These are phyloP conservation scores for Penicillium decumbens DNA, from an alignment of 2,329 filamentous ascomycete species.

Conservation along the genomic window DNA sequence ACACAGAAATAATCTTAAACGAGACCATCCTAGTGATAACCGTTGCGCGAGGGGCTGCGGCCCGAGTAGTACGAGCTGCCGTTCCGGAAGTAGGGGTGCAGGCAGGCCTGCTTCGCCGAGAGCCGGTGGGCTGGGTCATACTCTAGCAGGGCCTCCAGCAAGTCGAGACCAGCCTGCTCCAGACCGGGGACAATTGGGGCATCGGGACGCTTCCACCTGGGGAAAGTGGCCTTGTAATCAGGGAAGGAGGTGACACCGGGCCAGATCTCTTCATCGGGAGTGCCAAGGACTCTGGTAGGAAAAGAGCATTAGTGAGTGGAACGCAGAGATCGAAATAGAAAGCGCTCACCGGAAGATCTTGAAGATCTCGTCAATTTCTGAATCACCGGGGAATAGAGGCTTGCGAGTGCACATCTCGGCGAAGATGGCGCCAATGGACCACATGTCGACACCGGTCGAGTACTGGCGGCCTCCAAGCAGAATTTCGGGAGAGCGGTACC, in stretches of 20 bases:
- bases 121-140: conserved; percentile 85
- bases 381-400: conserved; percentile 86
- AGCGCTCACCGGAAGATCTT: conserved; percentile 75
- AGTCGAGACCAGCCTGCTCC: conserved; percentile 55
- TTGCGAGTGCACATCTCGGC: conserved; percentile 95
- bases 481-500: conserved; percentile 90
- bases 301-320: neutral
- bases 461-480: conserved; percentile 86
- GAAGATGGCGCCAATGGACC: conserved; percentile 91
- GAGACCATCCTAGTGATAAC: conserved; percentile 34
- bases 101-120: conserved; percentile 80
- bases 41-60: conserved; percentile 34
- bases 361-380: conserved; percentile 91
- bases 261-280: conserved; percentile 76
- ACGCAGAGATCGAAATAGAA: neutral
- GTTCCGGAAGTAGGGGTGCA: conserved; percentile 73
- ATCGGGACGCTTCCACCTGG: conserved; percentile 77
- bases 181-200: conserved; percentile 66
- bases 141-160: conserved; percentile 65
- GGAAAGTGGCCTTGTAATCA: conserved; percentile 88
- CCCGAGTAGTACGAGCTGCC: conserved; percentile 48
- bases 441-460: conserved; percentile 93
- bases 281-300: conserved; percentile 65
- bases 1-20: conserved; percentile 11
- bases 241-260: conserved; percentile 91